Conservation (phyloP, 2,329 filamentous ascomycete genomes). For the Aciculosporium take region DNA sequence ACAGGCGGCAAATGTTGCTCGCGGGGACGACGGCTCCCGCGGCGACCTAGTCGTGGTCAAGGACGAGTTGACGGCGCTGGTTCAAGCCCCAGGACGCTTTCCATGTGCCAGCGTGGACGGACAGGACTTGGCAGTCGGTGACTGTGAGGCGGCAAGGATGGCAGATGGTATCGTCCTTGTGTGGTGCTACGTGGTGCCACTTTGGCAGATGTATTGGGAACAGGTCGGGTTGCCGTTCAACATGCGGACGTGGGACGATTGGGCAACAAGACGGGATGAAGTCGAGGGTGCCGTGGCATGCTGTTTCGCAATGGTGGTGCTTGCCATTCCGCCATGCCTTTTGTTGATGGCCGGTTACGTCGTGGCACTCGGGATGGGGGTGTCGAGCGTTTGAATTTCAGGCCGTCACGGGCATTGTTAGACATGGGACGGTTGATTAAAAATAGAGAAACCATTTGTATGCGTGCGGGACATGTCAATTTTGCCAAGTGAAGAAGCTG, state of each 20-base stretch:
- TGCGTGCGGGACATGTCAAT: no score
- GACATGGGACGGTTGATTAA: no score
- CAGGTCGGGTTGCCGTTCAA: constrained; percentile 26
- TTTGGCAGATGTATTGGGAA: constrained; percentile 19
- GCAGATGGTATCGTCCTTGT: background rate
- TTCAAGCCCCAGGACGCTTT: constrained; percentile 15
- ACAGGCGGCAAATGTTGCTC: background rate
- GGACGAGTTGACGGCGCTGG: constrained; percentile 5
- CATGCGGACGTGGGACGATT: constrained; percentile 21
- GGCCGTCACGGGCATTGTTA: no score
- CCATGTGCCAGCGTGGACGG: constrained; percentile 11
- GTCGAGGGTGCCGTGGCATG: constrained; percentile 13
- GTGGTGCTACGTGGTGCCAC: constrained; percentile 5
- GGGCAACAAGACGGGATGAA: constrained; percentile 14
- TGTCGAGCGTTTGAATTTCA: constrained; percentile 9
- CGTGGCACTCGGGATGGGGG: constrained; percentile 15
- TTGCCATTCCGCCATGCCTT: constrained; percentile 16
- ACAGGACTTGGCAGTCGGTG: constrained; percentile 12
- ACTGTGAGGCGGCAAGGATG: no score
- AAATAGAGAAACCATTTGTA: no score
- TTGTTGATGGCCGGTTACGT: constrained; percentile 11
- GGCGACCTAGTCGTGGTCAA: background rate
- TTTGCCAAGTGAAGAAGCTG: no score
- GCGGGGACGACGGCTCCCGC: background rate
- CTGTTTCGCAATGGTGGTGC: constrained; percentile 12